Conservation (phyloP, 2,329 filamentous ascomycete species). For the Plectosphaerella cucumerina region DNA sequence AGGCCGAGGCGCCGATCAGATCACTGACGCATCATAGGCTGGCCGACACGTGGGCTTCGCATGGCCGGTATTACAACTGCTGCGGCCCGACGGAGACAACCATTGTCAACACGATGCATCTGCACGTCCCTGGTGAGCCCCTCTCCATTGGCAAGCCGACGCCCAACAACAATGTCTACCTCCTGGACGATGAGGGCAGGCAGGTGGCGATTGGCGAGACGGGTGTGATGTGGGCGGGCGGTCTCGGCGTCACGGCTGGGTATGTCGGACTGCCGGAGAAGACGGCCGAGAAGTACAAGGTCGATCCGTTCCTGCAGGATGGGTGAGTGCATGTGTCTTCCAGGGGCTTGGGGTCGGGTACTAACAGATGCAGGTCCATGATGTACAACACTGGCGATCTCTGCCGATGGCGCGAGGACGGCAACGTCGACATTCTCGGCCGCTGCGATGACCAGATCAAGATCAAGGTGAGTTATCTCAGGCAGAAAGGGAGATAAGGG, state of each 20-base stretch:
- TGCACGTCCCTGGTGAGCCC: constrained; percentile 37
- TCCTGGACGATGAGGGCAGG: constrained; percentile 36
- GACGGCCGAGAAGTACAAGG: constrained; percentile 43
- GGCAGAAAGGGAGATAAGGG: too few relatives aligned
- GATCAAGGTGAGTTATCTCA: constrained; percentile 23
- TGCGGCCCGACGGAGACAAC: constrained; percentile 58
- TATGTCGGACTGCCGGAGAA: constrained; percentile 49
- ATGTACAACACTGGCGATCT: constrained; percentile 61
- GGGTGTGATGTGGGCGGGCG: constrained; percentile 54
- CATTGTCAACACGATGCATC: constrained; percentile 53
- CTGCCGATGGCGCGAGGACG: constrained; percentile 47
- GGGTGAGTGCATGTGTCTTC: constrained; percentile 34
- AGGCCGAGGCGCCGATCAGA: neutral
- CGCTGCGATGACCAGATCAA: constrained; percentile 58
- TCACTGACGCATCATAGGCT: constrained; percentile 21
- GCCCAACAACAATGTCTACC: constrained; percentile 52
- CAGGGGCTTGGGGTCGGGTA: neutral
- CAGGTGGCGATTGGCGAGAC: constrained; percentile 40
- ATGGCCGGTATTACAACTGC: constrained; percentile 47
- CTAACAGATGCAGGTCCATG: constrained; percentile 24
- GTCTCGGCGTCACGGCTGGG: constrained; percentile 47
- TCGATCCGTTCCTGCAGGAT: constrained; percentile 44
- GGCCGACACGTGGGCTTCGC: constrained; percentile 50
- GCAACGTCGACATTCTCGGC: constrained; percentile 49
- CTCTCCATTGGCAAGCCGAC: constrained; percentile 51